Base-by-base conservation (phyloP, 2,329 filamentous ascomycete genomes). In the Thyridium curvatum region DNA sequence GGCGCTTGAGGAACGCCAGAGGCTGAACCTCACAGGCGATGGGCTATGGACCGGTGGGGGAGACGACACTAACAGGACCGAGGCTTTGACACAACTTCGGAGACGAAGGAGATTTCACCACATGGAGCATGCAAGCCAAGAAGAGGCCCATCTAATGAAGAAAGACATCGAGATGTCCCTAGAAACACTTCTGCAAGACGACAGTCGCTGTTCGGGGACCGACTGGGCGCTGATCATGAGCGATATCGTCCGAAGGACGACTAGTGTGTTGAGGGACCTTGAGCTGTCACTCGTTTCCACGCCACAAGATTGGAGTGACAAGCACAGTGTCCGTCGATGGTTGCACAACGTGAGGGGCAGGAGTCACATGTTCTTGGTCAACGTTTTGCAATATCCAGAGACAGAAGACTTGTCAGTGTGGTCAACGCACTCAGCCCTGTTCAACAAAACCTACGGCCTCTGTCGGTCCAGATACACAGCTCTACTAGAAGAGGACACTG, bases 301-400 rank as follows among this genome's bases (percentile, higher is more conserved):
- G 4, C 46, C 44, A 0, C 8, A 26, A 2, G 21, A 46, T 9
- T 26, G 15, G 5, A 46, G 38, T 7, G 59, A 63, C 15, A 9
- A 29, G 4, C 58, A 56, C 17, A 41, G 41, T 7, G 31, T 58
- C 6, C 41, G 40, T 16, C 42, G 45, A 2, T 65, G 61, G 61
- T 43, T 62, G 38, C 41, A 45, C 15, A 44, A 45, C 18, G 39
- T 63, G 39, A 55, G 67, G 16, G 53, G 56, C 2, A 51, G 62
- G 32, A 65, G 59, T 18, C 68, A 72, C 44, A 54, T 59, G 43
- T 62, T 69, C 37, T 50, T 69, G 36, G 56, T 72, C 8, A 60
- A 62, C 3, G 71, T 61, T 43, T 51, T 72, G 18, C 59, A 69
- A 43, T 73, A 71, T 42, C 69, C 69, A 2, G 14, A 41, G 12